These are phyloP conservation scores for Suillus placidus DNA, from an alignment of 768 basidiomycete genomes.

Conservation along the genomic window DNA sequence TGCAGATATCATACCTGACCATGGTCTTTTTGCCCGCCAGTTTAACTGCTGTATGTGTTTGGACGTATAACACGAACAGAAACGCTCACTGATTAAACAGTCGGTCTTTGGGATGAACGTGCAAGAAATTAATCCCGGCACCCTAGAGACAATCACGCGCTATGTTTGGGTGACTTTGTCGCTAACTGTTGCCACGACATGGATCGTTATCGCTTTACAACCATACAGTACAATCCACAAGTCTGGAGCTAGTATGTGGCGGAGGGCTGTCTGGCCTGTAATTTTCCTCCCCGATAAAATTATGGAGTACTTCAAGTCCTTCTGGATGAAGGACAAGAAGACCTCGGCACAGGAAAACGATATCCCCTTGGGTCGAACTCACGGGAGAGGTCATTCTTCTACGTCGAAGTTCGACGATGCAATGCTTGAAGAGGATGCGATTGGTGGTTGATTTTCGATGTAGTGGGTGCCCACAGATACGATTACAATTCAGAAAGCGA, in stretches of 20 bases:
- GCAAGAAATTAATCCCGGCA: conserved; percentile 30
- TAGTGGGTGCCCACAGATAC: neutral
- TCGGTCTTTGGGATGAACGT: conserved; percentile 32
- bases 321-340: neutral
- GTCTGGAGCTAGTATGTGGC: neutral
- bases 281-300: conserved; percentile 2
- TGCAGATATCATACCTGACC: conserved; percentile 57
- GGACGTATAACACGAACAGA: neutral
- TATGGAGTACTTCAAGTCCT: neutral
- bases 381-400: neutral
- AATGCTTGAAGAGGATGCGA: neutral
- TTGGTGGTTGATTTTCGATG: neutral
- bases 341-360: neutral
- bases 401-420: too few species aligned
- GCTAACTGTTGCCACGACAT: conserved; percentile 51
- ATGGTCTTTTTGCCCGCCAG: conserved; percentile 64
- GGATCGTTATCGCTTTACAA: conserved; percentile 56
- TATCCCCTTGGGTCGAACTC: neutral
- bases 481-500: neutral
- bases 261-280: conserved; percentile 26
- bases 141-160: conserved; percentile 35
- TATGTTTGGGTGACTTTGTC: conserved; percentile 44
- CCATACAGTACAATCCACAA: conserved; percentile 27
- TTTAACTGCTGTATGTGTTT: conserved; percentile 37
- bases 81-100: conserved; percentile 28